Conservation (phyloP, 2,329 filamentous ascomycete species). For the Stemphylium beticola region DNA sequence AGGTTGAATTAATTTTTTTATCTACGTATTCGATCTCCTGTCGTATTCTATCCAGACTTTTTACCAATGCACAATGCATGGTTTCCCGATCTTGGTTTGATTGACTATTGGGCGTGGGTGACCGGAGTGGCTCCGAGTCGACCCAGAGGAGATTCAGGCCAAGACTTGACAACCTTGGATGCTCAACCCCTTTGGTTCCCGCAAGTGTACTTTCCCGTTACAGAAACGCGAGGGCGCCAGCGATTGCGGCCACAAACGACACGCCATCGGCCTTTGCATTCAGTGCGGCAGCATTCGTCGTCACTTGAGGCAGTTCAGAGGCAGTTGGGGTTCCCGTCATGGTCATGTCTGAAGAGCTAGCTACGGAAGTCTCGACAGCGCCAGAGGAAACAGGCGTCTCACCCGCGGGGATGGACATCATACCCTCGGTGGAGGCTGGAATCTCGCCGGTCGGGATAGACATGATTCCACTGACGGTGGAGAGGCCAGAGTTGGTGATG, state of each 20-base stretch:
- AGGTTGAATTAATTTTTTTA: too few species aligned
- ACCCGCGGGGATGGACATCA: slow-evolving; percentile 28
- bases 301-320: slow-evolving; percentile 4
- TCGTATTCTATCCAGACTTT: neutral
- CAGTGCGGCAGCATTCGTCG: slow-evolving; percentile 28
- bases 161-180: too few species aligned
- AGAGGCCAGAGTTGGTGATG: slow-evolving; percentile 15
- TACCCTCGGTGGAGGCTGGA: slow-evolving; percentile 7
- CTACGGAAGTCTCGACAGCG: slow-evolving; percentile 5
- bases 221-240: slow-evolving; percentile 34
- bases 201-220: slow-evolving; percentile 5
- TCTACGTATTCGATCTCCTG: too few species aligned
- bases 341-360: neutral
- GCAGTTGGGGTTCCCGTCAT: neutral
- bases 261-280: slow-evolving; percentile 18
- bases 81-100: too few species aligned
- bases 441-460: slow-evolving; percentile 34
- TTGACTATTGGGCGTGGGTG: neutral
- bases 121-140: neutral
- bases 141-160: neutral
- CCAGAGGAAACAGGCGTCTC: slow-evolving; percentile 29
- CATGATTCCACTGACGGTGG: slow-evolving; percentile 11
- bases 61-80: too few species aligned
- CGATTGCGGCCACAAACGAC: slow-evolving; percentile 24
- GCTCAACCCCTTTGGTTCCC: too few species aligned